Evolutionary conservation across 2,329 filamentous ascomycete genomes (phyloP), one percentile per base, ranked within the genome.

Genomic region (Fusarium setosum): DNA sequence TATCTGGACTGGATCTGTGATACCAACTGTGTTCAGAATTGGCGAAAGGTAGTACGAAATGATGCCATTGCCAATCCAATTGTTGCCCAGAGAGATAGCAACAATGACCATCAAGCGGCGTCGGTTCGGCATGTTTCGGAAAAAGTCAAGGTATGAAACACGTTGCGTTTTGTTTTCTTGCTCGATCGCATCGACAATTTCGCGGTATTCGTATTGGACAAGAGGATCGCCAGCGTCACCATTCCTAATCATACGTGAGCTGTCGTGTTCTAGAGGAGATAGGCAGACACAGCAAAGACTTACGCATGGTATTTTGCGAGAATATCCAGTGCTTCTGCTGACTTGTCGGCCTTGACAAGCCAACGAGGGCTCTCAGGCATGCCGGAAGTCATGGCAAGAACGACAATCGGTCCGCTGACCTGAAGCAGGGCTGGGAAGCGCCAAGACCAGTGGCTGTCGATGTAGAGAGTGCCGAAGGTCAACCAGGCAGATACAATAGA

Each of bases 1-100:
- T 13, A 67, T 66, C 0, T 61, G 50, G 11, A 41, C 57, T 0
- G 67, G 35, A 2, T 47, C 44, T 0, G 54, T 69, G 1, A 69
- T 69, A 0, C 65, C 65, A 3, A 69, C 62, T 1, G 59, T 49
- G 2, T 69, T 65, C 13, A 56, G 84, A 59, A 90, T 82, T 40
- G 81, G 79, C 42, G 86, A 85, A 57, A 88, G 84, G 71, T 90
- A 90, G 73, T 90, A 90, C 47, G 82, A 85, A 65, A 90, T 86
- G 5, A 90, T 77, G 10, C 85, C 87, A 69, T 90, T 90, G 32
- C 88, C 88, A 45, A 83, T 86, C 78, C 88, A 90, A 74, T 90
- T 88, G 0, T 86, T 88, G 65, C 90, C 88, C 59, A 90, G 76
- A 58, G 87, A 88, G n/a, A 90, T 81, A 0, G 86, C 88, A 29